phyloP scores from a whole-genome alignment of 2,329 filamentous ascomycete species.

The Corynespora cassiicola region DNA sequence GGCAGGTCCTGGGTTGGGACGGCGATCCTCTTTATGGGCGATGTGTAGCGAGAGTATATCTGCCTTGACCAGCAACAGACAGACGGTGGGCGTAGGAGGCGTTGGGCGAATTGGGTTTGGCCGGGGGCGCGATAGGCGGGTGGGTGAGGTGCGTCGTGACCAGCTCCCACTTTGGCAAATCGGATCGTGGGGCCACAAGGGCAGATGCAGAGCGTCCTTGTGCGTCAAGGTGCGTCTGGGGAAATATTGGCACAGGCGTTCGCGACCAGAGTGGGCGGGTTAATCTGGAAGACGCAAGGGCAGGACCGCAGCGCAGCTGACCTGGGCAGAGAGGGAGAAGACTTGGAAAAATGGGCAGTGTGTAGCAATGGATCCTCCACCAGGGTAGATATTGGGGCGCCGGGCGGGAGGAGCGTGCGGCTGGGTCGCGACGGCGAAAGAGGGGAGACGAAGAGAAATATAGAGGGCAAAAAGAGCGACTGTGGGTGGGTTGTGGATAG shows the following conservation, averaged over 20 bases:
- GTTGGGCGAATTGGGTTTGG: slow-evolving; percentile 11
- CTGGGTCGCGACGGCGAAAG: slow-evolving; percentile 23
- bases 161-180: slow-evolving; percentile 30
- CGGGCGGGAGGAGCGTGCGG: slow-evolving; percentile 26
- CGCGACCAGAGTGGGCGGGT: slow-evolving; percentile 28
- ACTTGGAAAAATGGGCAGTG: slow-evolving; percentile 27
- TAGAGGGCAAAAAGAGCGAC: slow-evolving; percentile 35
- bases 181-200: slow-evolving; percentile 22
- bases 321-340: slow-evolving; percentile 29
- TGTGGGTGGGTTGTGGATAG: slow-evolving; percentile 30
- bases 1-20: slow-evolving; percentile 18
- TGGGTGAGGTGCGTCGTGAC: slow-evolving; percentile 28
- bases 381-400: slow-evolving; percentile 39
- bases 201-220: slow-evolving; percentile 26
- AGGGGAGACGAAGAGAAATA: slow-evolving; percentile 29
- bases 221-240: slow-evolving; percentile 19
- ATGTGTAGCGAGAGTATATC: slow-evolving; percentile 39
- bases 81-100: slow-evolving; percentile 23
- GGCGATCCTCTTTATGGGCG: slow-evolving; percentile 29
- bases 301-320: slow-evolving; percentile 30
- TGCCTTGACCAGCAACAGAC: slow-evolving; percentile 48
- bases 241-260: slow-evolving; percentile 23
- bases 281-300: slow-evolving; percentile 43
- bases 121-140: slow-evolving; percentile 1
- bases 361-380: slow-evolving; percentile 24